Conservation (phyloP, 2,329 filamentous ascomycete species). For the Alternaria solani region DNA sequence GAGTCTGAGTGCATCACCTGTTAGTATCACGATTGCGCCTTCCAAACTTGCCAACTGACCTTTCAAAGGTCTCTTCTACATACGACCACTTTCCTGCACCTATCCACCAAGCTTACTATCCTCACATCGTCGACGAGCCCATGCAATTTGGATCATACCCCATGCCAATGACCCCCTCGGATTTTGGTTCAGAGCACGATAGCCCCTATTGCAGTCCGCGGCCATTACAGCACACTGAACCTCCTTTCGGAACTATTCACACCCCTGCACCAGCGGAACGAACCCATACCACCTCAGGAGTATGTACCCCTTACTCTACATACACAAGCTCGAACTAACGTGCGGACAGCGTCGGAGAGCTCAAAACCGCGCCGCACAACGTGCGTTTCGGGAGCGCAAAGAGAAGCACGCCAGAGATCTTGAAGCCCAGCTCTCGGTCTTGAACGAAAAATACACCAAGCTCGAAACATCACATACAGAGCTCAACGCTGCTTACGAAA, state of each 20-base stretch:
- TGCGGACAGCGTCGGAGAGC: slow-evolving; percentile 62
- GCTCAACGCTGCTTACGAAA: slow-evolving; percentile 51
- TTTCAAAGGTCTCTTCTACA: slow-evolving; percentile 45
- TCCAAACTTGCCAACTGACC: slow-evolving; percentile 13
- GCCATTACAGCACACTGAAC: slow-evolving; percentile 37
- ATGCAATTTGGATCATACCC: slow-evolving; percentile 46
- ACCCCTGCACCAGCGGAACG: slow-evolving; percentile 36
- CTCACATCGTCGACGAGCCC: slow-evolving; percentile 43
- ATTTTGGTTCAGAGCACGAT: slow-evolving; percentile 52
- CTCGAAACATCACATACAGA: slow-evolving; percentile 63
- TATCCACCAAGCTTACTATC: slow-evolving; percentile 44
- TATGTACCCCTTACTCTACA: slow-evolving; percentile 26
- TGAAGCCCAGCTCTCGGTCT: slow-evolving; percentile 63
- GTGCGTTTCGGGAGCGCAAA: slow-evolving; percentile 69
- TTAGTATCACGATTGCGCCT: slow-evolving; percentile 26
- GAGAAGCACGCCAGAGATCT: slow-evolving; percentile 72
- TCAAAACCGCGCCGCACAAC: slow-evolving; percentile 68
- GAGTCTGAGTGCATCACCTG: slow-evolving; percentile 51
- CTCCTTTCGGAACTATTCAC: slow-evolving; percentile 28
- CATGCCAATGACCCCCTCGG: slow-evolving; percentile 51
- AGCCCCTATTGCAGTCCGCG: slow-evolving; percentile 51
- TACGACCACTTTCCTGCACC: slow-evolving; percentile 48
- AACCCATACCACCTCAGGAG: slow-evolving; percentile 51
- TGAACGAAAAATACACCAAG: slow-evolving; percentile 64
- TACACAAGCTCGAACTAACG: slow-evolving; percentile 15